Evolutionary conservation across 108 stramenopile genomes (phyloP), one percentile per base, ranked within the genome.

Genomic region (Nitzschia sp.): DNA sequence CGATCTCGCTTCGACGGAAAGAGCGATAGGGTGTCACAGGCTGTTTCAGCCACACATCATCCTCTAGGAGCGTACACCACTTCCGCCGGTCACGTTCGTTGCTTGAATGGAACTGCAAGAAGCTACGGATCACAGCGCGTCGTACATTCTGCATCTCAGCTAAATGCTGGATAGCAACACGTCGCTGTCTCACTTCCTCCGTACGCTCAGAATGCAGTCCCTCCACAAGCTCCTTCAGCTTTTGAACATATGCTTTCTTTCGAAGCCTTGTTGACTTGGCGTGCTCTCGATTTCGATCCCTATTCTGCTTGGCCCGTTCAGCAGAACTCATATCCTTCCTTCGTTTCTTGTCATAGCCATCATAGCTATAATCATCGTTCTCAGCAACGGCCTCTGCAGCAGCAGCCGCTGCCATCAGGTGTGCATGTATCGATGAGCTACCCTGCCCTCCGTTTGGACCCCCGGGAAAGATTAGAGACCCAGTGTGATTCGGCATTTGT

Each of bases 271-370:
- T 97, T 41, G 92, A 96, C 27, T 92, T 68, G 16, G 97, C 97
- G 69, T 98, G 95, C 78, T 96, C 97, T 28, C 96, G 76, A 72
- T 98, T 98, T 17, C 96, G 79, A 65, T 97, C 96, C 28, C 94
- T 84, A 54, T 86, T 85, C 56, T 82, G 83, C 61, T 89, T 77
- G 25, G 83, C 84, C 56, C 82, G 79, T 75, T 95, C 83, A 58
- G 83, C 80, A 44, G 80, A 46, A 5, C 75, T 80, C 35, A 84
- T 53, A 23, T 76, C 73, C n/a, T 48, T 55, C 27, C 63, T 71
- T 46, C 74, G 45, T 45, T 58, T 28, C n/a, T 35, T 45, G 16
- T 57, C 61, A 19, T 45, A 28, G 9, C 32, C 64, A 8, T 16
- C 30, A 30, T 69, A 62, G 22, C 21, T 53, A 21, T 17, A 17